Evolutionary conservation across 2,329 filamentous ascomycete species (phyloP), one percentile per base, ranked within the genome.

Genomic region (Fusarium chuoi): DNA sequence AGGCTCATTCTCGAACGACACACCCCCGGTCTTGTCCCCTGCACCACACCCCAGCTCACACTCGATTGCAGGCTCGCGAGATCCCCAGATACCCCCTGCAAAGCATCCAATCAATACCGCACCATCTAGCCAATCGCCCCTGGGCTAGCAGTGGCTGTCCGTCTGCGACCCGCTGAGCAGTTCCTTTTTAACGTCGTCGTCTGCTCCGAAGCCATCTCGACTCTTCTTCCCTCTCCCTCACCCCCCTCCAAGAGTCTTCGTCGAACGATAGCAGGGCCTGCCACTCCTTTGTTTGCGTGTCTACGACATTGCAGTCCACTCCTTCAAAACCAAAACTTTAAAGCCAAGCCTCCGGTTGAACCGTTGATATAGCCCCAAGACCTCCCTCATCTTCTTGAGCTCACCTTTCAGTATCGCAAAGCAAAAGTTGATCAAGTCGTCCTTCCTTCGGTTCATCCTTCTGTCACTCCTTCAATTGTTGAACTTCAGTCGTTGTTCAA

Each of bases 261-360:
- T 78, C 77, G 71, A 78, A 75, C 72, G 73, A 74, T 70, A 68
- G 68, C 67, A 74, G 75, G 76, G 71, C 65, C 65, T 75, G 71
- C 68, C 75, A 76, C 68, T 78, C 73, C 67, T 75, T 78, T 78
- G 58, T 78, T 77, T 78, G 78, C 77, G 77, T 80, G 79, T 80
- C 73, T 76, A 75, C 65, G 72, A 75, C 77, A 80, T 76, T 73
- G 77, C 79, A 78, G 78, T 80, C 78, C 79, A 80, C 74, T 80
- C 79, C 76, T 80, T 78, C 67, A 64, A 63, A 66, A 49, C 33
- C 65, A 57, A 69, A 77, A 76, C 67, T 74, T 62, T 58, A 76
- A 75, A 76, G 57, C 56, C 62, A 73, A 74, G 62, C 58, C 70
- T 77, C 75, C 76, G 76, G 76, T 73, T 77, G 76, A 78, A 77